phyloP scores from a whole-genome alignment of 176 grass and related monocot species.

The Raddia guianensis region DNA sequence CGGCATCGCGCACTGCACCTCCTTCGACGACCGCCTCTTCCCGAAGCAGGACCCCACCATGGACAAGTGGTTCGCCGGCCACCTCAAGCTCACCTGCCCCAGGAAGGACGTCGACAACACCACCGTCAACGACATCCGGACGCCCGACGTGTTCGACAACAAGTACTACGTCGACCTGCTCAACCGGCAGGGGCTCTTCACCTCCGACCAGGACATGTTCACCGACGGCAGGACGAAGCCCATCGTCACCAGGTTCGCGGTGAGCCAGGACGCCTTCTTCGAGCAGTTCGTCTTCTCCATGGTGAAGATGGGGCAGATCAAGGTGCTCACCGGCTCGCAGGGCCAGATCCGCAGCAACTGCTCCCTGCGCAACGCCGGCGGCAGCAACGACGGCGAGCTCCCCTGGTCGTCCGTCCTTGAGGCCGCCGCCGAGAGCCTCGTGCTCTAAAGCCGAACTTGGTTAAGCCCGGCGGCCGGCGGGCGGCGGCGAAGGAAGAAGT shows the following conservation, averaged over 20 bases:
- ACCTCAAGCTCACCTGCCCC: conserved; percentile 56
- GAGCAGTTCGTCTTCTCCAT: conserved; percentile 40
- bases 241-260: conserved; percentile 34
- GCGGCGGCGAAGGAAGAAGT: too few species aligned
- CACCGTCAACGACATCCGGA: conserved; percentile 49
- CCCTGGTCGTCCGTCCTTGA: conserved; percentile 27
- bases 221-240: conserved; percentile 32
- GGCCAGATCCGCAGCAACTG: conserved; percentile 55
- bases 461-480: too few species aligned
- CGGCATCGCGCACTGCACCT: conserved; percentile 55
- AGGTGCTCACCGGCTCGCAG: conserved; percentile 36
- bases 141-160: conserved; percentile 34
- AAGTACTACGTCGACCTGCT: conserved; percentile 42
- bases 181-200: conserved; percentile 44
- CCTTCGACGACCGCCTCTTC: conserved; percentile 44
- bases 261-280: conserved; percentile 42
- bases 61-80: conserved; percentile 43
- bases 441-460: too few species aligned
- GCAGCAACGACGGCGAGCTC: neutral
- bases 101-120: neutral
- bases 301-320: conserved; percentile 51
- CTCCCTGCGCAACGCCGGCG: conserved; percentile 31
- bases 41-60: conserved; percentile 47
- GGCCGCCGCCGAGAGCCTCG: neutral
- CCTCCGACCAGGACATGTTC: conserved; percentile 56